Conservation (phyloP, 2,329 filamentous ascomycete genomes). For the Keithomyces neogunnii region DNA sequence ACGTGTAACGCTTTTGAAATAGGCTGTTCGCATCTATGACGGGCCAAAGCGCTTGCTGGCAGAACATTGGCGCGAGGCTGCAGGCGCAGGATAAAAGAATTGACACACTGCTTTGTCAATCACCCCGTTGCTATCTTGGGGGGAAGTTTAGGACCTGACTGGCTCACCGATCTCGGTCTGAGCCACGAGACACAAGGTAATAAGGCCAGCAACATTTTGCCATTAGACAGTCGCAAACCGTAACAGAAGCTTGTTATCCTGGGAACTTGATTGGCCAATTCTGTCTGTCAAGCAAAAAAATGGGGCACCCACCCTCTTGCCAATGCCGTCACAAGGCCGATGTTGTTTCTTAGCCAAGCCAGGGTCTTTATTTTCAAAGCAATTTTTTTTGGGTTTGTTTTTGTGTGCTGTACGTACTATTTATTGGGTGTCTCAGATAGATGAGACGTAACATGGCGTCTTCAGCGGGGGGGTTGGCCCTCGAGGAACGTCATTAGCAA, state of each 20-base stretch:
- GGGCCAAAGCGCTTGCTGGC: neutral
- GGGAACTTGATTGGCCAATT: conserved; percentile 5
- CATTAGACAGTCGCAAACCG: conserved; percentile 5
- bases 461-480: neutral
- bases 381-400: neutral
- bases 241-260: conserved; percentile 6
- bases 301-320: neutral
- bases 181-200: neutral
- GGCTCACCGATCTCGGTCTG: conserved; percentile 5
- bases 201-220: conserved; percentile 1
- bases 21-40: neutral
- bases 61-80: neutral
- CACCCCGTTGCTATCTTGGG: neutral
- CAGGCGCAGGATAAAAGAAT: neutral
- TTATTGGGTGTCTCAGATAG: conserved; percentile 1
- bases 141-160: conserved; percentile 5
- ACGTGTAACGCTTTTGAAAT: too few relatives aligned
- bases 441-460: neutral
- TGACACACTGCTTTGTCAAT: neutral
- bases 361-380: neutral
- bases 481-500: neutral
- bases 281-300: neutral
- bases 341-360: neutral
- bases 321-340: neutral
- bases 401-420: neutral